phyloP scores from a whole-genome alignment of 768 basidiomycete species.

The Agrocybe praecox region DNA sequence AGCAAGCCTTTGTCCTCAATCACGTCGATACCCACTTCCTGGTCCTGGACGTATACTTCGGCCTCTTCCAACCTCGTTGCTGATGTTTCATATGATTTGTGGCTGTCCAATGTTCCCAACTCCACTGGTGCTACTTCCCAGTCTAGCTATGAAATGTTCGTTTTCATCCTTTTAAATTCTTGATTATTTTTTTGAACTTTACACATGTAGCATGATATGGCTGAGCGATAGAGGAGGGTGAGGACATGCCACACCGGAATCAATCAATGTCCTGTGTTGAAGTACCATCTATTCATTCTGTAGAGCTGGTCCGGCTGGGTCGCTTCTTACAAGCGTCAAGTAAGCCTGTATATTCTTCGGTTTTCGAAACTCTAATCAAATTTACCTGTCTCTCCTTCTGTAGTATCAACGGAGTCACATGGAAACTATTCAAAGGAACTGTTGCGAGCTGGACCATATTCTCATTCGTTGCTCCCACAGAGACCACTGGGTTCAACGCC shows the following conservation, averaged over 20 bases:
- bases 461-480: conserved; percentile 35
- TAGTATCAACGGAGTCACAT: conserved; percentile 26
- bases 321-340: conserved; percentile 31
- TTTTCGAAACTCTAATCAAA: background rate
- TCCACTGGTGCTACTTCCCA: conserved; percentile 28
- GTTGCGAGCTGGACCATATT: conserved; percentile 34
- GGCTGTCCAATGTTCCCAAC: conserved; percentile 29
- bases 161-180: background rate
- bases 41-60: conserved; percentile 32
- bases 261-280: background rate
- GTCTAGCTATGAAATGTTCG: conserved; percentile 34
- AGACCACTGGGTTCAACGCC: conserved; percentile 35
- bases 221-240: conserved; percentile 34
- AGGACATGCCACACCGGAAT: background rate
- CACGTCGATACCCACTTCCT: conserved; percentile 32
- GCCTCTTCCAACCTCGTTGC: conserved; percentile 33
- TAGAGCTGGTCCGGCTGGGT: conserved; percentile 35
- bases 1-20: conserved; percentile 29
- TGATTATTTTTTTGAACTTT: background rate
- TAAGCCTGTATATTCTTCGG: conserved; percentile 5
- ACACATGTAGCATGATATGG: conserved; percentile 33
- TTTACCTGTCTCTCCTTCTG: background rate
- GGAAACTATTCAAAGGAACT: conserved; percentile 34
- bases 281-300: background rate
- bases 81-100: conserved; percentile 37